Percentiles rank a stretch among this genome's conserved stretches.
Evolutionary conservation across 768 basidiomycete species (phyloP).

Genomic region (Amanita polypyramis): DNA sequence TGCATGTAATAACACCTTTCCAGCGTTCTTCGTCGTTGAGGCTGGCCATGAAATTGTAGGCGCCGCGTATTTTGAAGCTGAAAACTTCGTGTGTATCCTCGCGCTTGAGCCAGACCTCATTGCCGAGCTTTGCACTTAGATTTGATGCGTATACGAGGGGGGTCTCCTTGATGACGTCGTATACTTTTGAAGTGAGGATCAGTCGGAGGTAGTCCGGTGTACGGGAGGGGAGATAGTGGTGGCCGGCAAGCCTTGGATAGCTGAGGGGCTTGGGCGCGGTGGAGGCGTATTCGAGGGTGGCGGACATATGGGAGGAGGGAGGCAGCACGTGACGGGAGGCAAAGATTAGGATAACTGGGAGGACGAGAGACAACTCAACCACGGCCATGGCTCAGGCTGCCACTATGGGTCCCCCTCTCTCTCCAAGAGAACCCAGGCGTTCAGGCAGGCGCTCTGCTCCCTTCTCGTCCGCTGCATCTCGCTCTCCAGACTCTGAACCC

Average conservation of each 20-base stretch:
- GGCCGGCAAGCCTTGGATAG: slow-evolving; percentile 59
- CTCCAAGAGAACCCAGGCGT: slow-evolving; percentile 68
- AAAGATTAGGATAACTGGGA: slow-evolving; percentile 7
- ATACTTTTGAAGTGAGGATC: slow-evolving; percentile 84
- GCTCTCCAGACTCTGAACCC: slow-evolving; percentile 65
- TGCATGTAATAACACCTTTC: slow-evolving; percentile 97
- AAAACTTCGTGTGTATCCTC: slow-evolving; percentile 98
- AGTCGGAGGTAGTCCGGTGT: slow-evolving; percentile 84
- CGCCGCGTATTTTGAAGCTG: slow-evolving; percentile 97
- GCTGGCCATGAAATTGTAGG: slow-evolving; percentile 97
- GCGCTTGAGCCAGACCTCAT: slow-evolving; percentile 92
- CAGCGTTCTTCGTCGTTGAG: slow-evolving; percentile 82
- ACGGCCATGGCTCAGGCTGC: slow-evolving; percentile 49
- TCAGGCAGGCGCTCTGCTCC: slow-evolving; percentile 67
- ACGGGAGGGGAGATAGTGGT: slow-evolving; percentile 52
- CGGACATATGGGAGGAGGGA: background rate
- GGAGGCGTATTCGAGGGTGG: slow-evolving; percentile 61
- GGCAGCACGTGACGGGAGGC: slow-evolving; percentile 4
- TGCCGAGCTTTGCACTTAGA: slow-evolving; percentile 80
- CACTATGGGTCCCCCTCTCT: slow-evolving; percentile 69
- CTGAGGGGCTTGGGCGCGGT: slow-evolving; percentile 51
- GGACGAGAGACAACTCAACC: background rate
- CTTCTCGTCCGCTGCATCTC: slow-evolving; percentile 57
- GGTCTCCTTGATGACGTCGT: slow-evolving; percentile 82
- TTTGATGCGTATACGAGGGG: slow-evolving; percentile 83